Base-by-base conservation (phyloP, 164 flowering plant genomes). In the Nelumbo lutea region DNA sequence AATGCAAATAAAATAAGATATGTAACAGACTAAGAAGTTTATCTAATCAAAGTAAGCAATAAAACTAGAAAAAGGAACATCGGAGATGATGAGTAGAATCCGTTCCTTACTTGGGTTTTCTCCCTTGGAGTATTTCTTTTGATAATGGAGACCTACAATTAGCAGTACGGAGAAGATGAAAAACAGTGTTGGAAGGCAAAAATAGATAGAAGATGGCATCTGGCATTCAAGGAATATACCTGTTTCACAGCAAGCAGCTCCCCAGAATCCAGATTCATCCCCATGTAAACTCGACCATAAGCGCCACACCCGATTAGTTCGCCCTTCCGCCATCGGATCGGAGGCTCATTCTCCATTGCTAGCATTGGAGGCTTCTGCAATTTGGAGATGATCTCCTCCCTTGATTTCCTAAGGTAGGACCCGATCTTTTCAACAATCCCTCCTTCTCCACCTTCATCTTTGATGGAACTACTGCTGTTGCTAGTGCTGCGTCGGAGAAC, bases 261-360 rank as follows among this genome's bases (percentile, higher is more conserved):
- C 11, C 99, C 99, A 5, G 98, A 90, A 80, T 91, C 99, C 48
- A 89, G 89, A 74, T 93, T 89, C 98, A 96, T 93, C 52, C 99
- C 99, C 97, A 93, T 93, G 64, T 96, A 90, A 64, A 93, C 98
- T 40, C 90, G 80, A 1, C 99, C 99, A 66, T 90, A 96, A 1
- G 98, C 99, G n/a, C 99, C 98, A 67, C 84, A 86, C 0, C 99
- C 98, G 47, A 96, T 93, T 82, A 93, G 72, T 68, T 96, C 97
- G 15, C 99, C 99, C 73, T 85, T 89, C 67, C 96, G 70, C 95
- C 98, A 96, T 69, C 97, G 86, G 75, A 96, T 90, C 75, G 82
- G 72, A 15, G 84, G 80, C 7, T 70, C 65, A n/a, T 64, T 53
- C 14, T 56, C 81, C 14, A 68, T 68, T 13, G 42, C 13, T 52